Base-by-base conservation (phyloP, 495 filamentous ascomycete genomes). In the Cudoniella acicularis region DNA sequence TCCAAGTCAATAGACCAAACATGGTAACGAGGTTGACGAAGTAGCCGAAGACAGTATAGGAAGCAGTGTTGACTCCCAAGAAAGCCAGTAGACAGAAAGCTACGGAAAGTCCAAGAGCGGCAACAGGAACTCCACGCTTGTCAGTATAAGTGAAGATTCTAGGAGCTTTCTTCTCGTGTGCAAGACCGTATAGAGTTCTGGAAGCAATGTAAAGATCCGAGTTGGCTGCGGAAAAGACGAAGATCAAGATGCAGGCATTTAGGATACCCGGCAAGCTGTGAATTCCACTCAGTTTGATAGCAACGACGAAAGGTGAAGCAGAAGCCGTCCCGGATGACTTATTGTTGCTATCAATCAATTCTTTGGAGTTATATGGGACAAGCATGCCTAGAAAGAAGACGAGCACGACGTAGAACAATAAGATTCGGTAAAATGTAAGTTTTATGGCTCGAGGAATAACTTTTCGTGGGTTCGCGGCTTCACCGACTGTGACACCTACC, bases 151-250 rank as follows among this genome's bases (percentile, higher is more conserved):
- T 73, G 62, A 96, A 82, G 62, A 95, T 77, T 26, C 71, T 67
- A 0, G 90, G 92, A 0, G 92, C 91, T 53, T 92, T 86, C 18
- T 85, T 81, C 60, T 93, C 86, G 22, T 83, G 79, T 11, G 91
- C 87, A 10, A 96, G 79, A 36, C 88, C 88, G 68, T 87, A 95
- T 25, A 92, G 77, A 1, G 89, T 91, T 59, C 91, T 85, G 27
- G 86, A 89, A 6, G 89, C 91, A 48, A 93, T 92, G 77, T 94
- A 96, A 51, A 92, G 77, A 78, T 89, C 91, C 1, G 88, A 86
- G 63, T 95, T 95, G 49, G 83, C 89, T 0, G 85, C 81, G 3
- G 86, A 89, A 65, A 81, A 81, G 10, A 83, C 86, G 2, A 84
- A 82, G 45, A 81, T 84, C 42, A 91, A 70, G 51, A 91, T 27